Evolutionary conservation across 257 asterid species (phyloP).

Genomic region (Solanum etuberosum): DNA sequence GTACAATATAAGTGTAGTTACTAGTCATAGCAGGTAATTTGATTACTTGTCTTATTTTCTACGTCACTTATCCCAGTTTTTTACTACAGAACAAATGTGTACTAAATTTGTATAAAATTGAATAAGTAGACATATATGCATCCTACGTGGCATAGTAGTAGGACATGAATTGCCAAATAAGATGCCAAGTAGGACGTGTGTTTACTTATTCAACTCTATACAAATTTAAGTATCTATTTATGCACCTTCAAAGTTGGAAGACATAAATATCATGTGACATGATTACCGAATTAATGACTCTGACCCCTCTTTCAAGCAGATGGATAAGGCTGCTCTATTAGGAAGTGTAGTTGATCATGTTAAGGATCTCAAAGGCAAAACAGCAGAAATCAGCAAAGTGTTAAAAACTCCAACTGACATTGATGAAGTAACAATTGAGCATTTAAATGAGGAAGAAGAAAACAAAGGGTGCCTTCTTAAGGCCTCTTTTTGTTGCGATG

Average conservation of each 20-base stretch:
- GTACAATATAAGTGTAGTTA: neutral
- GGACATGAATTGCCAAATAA: too few species aligned
- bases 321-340: conserved; percentile 91
- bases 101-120: too few species aligned
- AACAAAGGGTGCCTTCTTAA: conserved; percentile 6
- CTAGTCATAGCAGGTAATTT: neutral
- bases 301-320: conserved; percentile 22
- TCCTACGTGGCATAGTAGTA: too few species aligned
- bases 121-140: too few species aligned
- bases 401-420: conserved; percentile 47
- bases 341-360: conserved; percentile 72
- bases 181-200: too few species aligned
- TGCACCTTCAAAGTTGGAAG: too few species aligned
- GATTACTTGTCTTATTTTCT: neutral
- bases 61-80: too few species aligned
- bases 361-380: conserved; percentile 46
- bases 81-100: too few species aligned
- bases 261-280: too few species aligned
- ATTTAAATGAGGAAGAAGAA: conserved; percentile 1
- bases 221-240: too few species aligned
- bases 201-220: too few species aligned
- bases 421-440: conserved; percentile 40
- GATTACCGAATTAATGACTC: too few species aligned
- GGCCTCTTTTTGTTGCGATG: conserved; percentile 66
- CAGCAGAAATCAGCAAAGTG: conserved; percentile 36